Evolutionary conservation across 2,329 filamentous ascomycete genomes (phyloP).

Genomic region (Pseudogymnoascus sp.): DNA sequence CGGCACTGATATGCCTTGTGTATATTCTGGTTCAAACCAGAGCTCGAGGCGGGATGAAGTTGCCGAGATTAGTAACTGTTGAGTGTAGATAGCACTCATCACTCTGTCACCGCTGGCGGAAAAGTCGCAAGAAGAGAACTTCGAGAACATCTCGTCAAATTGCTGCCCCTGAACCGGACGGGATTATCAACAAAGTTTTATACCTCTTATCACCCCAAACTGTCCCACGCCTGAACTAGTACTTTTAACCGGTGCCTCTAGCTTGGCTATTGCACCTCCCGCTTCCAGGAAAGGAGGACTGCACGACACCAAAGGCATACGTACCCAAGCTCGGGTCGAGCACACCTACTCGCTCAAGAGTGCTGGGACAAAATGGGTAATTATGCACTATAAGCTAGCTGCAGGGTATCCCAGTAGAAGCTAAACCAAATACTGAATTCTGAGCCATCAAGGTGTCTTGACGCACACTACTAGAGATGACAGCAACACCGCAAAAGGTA

Average conservation of each 20-base stretch:
- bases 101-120: neutral
- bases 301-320: neutral
- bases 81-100: neutral
- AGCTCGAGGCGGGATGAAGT: neutral
- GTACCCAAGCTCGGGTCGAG: neutral
- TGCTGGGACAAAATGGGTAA: neutral
- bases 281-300: neutral
- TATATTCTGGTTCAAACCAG: neutral
- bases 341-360: neutral
- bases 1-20: neutral
- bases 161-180: slow-evolving; percentile 14
- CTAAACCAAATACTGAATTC: neutral
- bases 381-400: neutral
- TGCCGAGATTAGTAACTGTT: neutral
- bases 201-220: slow-evolving; percentile 9
- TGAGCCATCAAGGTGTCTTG: neutral
- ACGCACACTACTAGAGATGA: too few species aligned
- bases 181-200: slow-evolving; percentile 15
- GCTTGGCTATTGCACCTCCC: neutral
- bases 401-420: neutral
- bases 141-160: neutral
- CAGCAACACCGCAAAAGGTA: too few species aligned
- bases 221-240: slow-evolving; percentile 10
- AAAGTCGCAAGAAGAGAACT: neutral
- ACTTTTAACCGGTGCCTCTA: slow-evolving; percentile 8